These are phyloP conservation scores for Penicillium occitanis DNA, from an alignment of 2,329 filamentous ascomycete genomes.

Conservation along the genomic window DNA sequence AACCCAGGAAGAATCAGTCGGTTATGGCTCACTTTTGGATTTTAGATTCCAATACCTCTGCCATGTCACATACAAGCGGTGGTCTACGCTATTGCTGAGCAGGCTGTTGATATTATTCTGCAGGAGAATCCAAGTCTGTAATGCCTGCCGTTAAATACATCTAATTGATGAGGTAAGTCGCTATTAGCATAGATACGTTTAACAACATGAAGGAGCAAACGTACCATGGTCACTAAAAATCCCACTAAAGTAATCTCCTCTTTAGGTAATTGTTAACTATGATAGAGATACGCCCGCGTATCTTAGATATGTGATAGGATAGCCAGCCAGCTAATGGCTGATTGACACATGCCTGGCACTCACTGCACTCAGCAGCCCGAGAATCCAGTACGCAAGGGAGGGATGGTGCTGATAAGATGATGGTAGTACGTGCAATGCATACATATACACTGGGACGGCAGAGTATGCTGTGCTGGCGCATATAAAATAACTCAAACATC, in stretches of 20 bases:
- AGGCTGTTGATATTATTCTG: conserved; percentile 6
- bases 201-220: not conserved
- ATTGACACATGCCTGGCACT: not conserved
- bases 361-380: not conserved
- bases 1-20: not conserved
- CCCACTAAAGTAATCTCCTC: not conserved
- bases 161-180: not conserved
- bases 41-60: conserved; percentile 11
- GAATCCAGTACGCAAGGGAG: not conserved
- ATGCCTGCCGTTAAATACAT: too few relatives aligned
- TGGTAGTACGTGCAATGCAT: not conserved
- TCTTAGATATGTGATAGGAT: not conserved
- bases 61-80: not conserved
- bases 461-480: not conserved
- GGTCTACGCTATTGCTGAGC: conserved; percentile 12
- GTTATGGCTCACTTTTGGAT: not conserved
- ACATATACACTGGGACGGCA: not conserved
- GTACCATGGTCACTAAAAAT: not conserved
- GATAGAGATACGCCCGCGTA: not conserved
- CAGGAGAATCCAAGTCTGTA: conserved; percentile 7
- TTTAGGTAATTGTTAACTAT: not conserved
- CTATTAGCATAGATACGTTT: not conserved
- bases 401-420: not conserved
- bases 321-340: not conserved
- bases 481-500: not conserved